Conservation (phyloP, 1,139 yeast species). For the Casaregolazyma suthepensis region DNA sequence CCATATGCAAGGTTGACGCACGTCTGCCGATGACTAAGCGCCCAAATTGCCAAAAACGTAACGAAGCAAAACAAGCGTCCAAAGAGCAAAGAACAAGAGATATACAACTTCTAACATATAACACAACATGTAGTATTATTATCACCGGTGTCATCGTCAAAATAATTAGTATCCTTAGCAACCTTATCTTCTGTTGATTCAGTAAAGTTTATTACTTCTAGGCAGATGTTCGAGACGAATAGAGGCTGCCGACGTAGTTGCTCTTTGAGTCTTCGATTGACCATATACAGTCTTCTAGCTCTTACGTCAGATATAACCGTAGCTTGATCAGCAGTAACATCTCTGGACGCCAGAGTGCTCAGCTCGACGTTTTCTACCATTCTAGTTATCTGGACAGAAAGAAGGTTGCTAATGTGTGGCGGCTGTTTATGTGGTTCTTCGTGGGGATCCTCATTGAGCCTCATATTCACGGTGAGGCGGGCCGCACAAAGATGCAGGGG, state of each 20-base stretch:
- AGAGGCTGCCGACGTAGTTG: slow-evolving; percentile 1
- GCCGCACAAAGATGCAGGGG: neutral
- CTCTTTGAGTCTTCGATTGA: slow-evolving; percentile 5
- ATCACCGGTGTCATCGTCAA: neutral
- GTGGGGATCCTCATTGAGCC: neutral
- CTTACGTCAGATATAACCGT: slow-evolving; percentile 5
- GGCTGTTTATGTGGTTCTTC: neutral
- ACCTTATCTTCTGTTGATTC: slow-evolving; percentile 1
- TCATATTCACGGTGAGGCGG: neutral
- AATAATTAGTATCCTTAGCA: neutral
- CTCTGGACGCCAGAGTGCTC: neutral
- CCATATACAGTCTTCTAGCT: slow-evolving; percentile 1
- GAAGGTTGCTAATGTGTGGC: neutral
- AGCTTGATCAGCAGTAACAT: slow-evolving; percentile 2
- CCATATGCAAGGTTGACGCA: too few relatives aligned
- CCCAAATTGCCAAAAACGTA: too few relatives aligned
- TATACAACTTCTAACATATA: neutral
- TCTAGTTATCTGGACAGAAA: neutral
- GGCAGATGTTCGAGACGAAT: slow-evolving; percentile 4
- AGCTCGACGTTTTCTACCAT: neutral
- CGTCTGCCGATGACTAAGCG: neutral
- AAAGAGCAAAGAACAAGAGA: neutral
- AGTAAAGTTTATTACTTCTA: slow-evolving; percentile 1
- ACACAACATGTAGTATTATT: slow-evolving; percentile 1
- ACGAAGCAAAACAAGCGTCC: too few relatives aligned